phyloP scores from a whole-genome alignment of 352 stramenopile species.

The Pythium phragmiticola region DNA sequence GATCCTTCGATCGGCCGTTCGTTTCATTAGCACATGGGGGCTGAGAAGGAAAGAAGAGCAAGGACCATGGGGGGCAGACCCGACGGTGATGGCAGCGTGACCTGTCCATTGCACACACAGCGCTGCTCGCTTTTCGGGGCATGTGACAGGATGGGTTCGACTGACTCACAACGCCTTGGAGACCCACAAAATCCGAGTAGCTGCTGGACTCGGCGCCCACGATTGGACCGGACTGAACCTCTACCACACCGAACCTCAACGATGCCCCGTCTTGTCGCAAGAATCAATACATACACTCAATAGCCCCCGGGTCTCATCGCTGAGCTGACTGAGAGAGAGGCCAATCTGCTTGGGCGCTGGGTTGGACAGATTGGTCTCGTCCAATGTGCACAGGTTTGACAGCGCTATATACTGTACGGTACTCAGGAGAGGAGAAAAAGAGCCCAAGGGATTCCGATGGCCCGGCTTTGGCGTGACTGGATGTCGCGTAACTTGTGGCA shows the following conservation, averaged over 20 bases:
- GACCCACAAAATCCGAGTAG: slow-evolving; percentile 16
- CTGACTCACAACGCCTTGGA: slow-evolving; percentile 1
- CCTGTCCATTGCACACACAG: background rate
- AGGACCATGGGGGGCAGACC: background rate
- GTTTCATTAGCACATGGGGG: slow-evolving; percentile 10
- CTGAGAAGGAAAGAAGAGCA: background rate
- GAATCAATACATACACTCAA: background rate
- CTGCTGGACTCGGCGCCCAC: slow-evolving; percentile 10
- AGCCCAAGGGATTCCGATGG: too few species aligned
- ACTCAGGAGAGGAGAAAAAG: too few species aligned
- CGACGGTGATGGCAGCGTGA: background rate
- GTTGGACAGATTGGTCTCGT: too few species aligned
- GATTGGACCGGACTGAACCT: slow-evolving; percentile 7
- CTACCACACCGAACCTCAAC: slow-evolving; percentile 13
- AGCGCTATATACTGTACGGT: too few species aligned
- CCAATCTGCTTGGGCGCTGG: background rate
- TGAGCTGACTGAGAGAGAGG: background rate
- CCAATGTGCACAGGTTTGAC: too few species aligned
- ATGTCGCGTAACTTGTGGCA: slow-evolving; percentile 18
- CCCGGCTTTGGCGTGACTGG: slow-evolving; percentile 1
- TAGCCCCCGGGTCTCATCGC: too few species aligned
- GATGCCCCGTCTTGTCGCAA: slow-evolving; percentile 11
- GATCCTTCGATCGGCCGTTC: background rate
- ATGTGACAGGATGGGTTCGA: slow-evolving; percentile 26
- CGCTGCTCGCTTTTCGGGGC: slow-evolving; percentile 2